Evolutionary conservation across 371 early-diverging fungal genomes (phyloP).

Genomic region (Apophysomyces sp.): DNA sequence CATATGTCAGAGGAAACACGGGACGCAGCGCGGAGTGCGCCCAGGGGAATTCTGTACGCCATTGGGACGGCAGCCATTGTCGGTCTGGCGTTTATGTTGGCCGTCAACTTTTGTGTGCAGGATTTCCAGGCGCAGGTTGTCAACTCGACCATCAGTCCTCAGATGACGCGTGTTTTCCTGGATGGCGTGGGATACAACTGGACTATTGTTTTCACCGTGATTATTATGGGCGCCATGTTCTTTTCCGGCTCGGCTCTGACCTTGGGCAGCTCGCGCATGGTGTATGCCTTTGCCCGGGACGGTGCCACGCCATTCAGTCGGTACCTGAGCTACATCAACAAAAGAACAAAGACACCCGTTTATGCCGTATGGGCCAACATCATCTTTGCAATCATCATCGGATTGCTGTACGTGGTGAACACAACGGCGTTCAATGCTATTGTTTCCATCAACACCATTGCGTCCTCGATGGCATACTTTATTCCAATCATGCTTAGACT

Average conservation of each 20-base stretch:
- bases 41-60: conserved; percentile 58
- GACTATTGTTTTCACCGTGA: conserved; percentile 50
- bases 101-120: conserved; percentile 45
- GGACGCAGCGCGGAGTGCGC: conserved; percentile 58
- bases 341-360: conserved; percentile 27
- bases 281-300: conserved; percentile 75
- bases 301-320: conserved; percentile 62
- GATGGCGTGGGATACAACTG: conserved; percentile 53
- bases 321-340: conserved; percentile 40
- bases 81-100: conserved; percentile 47
- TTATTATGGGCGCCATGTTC: conserved; percentile 60
- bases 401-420: conserved; percentile 29
- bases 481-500: conserved; percentile 53
- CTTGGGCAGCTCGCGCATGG: conserved; percentile 64
- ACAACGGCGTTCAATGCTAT: conserved; percentile 38
- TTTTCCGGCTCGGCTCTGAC: conserved; percentile 56
- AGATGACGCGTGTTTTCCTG: conserved; percentile 49
- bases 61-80: conserved; percentile 47
- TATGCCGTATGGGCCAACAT: conserved; percentile 41
- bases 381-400: conserved; percentile 22
- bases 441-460: conserved; percentile 50
- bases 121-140: conserved; percentile 46
- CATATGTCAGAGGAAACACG: conserved; percentile 75
- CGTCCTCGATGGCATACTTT: conserved; percentile 45
- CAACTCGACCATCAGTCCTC: conserved; percentile 32